Base-by-base conservation (phyloP, 495 filamentous ascomycete genomes). In the Extremus antarcticus region DNA sequence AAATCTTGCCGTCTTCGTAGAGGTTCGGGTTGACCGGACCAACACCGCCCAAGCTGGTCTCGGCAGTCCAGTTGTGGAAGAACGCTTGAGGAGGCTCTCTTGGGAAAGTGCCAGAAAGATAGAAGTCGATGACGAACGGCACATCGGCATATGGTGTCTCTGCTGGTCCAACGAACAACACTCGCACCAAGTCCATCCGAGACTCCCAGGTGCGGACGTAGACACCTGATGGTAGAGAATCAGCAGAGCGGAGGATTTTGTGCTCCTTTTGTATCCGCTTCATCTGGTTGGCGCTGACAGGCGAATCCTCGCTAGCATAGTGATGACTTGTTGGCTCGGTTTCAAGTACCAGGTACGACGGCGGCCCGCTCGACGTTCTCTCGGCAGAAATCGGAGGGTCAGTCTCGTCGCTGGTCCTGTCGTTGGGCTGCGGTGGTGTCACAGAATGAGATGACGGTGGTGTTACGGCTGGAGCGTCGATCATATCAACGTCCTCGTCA, bases 101-200 rank as follows among this genome's bases (percentile, higher is more conserved):
- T 1, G 79, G 80, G 59, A 79, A 84, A 4, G 60, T 52, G 0
- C 62, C 38, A 4, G 61, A 58, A 43, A 82, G 71, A 50, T 76
- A 65, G 25, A 82, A 65, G 65, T 84, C 80, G 53, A 84, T 72
- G 20, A 84, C 57, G 61, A 82, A 82, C 4, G 81, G 81, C 1
- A 77, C 78, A 58, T 76, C 69, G 57, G 79, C 81, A 57, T 84
- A 84, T 9, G 80, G 80, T 1, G 80, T 83, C 46, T 78, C 77
- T 15, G 66, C 58, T 2, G 80, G 78, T 2, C 80, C 81, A 49
- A 83, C 63, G 25, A 84, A 79, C 10, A 84, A 60, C 16, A 80
- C 73, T 17, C 80, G 76, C 15, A 82, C 49, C 17, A 83, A 69
- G 58, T 83, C 79, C 21, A 83, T 70, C 29, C 77, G 67, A 3